Evolutionary conservation across 805 yeast species (phyloP), one percentile per base, ranked within the genome.

Genomic region (Kregervanrija fluxuum): DNA sequence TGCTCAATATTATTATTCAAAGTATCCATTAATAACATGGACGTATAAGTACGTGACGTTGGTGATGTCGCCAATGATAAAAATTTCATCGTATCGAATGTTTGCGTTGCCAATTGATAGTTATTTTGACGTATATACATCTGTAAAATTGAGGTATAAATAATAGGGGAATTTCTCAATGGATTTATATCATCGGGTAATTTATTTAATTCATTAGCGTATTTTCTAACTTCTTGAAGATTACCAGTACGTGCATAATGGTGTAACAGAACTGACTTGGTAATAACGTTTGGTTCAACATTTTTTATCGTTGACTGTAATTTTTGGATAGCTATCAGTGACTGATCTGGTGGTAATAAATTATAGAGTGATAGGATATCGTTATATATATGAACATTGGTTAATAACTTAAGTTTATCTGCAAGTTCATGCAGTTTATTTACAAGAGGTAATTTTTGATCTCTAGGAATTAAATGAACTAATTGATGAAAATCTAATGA

Each of bases 41-140:
- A 75, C 46, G 82, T 79, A 61, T 89, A 93, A 1, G 89, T 77
- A 13, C 65, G 62, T 0, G 76, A 55, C 40, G 80, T 84, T 0
- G 98, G 96, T 41, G 77, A 73, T 12, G 89, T 78, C 28, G 69
- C 66, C 4, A 69, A 56, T 1, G 93, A 79, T 52, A 83, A 61
- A 59, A 86, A 91, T 58, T 88, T 91, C 89, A 93, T 80, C 49
- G 87, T 78, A 51, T 83, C 88, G 63, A 93, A 93, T 2, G 85
- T 68, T 38, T 79, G 79, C 45, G 75, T 74, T 0, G 95, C 95
- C 49, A 82, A 79, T 13, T 68, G 60, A 48, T 70, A 77, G 44
- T 75, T 74, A 46, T 57, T 66, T 42, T 70, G 56, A 43, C 76
- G 70, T 6, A 80, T 77, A 54, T 83, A 77, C 17, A 85, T 70